Conservation (phyloP, 2,329 filamentous ascomycete genomes). For the Atkinsonella texensis region DNA sequence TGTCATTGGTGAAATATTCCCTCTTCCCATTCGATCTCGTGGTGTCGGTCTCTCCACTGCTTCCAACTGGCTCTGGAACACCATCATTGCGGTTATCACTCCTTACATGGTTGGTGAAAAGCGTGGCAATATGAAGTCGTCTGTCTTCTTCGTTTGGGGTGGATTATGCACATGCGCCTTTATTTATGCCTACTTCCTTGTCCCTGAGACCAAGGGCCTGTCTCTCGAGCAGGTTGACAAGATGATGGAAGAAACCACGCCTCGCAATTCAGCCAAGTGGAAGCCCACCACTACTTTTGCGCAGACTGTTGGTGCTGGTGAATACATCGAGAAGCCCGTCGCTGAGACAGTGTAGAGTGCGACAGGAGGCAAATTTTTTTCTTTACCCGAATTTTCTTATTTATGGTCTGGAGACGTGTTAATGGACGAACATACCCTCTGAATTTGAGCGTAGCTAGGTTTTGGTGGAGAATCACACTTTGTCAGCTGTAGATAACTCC, state of each 20-base stretch:
- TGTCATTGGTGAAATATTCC: constrained; percentile 83
- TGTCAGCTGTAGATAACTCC: background rate
- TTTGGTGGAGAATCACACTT: background rate
- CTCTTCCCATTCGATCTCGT: constrained; percentile 75
- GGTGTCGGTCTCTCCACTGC: constrained; percentile 80
- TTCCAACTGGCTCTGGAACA: constrained; percentile 90
- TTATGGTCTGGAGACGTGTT: background rate
- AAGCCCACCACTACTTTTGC: constrained; percentile 60
- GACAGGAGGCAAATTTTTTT: background rate
- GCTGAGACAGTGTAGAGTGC: constrained; percentile 1
- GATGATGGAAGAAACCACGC: constrained; percentile 80
- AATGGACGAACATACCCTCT: background rate
- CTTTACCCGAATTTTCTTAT: background rate
- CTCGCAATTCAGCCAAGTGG: constrained; percentile 67
- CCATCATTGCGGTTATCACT: constrained; percentile 56
- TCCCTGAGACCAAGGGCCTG: constrained; percentile 65
- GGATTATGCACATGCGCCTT: constrained; percentile 48
- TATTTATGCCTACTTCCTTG: constrained; percentile 60
- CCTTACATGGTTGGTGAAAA: constrained; percentile 56
- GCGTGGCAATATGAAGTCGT: constrained; percentile 53
- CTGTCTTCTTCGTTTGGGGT: constrained; percentile 69
- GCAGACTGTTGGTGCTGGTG: constrained; percentile 21
- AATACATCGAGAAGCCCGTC: constrained; percentile 20
- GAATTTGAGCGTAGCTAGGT: background rate
- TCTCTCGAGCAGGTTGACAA: constrained; percentile 71